Evolutionary conservation across 129 eudicot species (phyloP), one percentile per base, ranked within the genome.

Genomic region (Deinandra increscens): DNA sequence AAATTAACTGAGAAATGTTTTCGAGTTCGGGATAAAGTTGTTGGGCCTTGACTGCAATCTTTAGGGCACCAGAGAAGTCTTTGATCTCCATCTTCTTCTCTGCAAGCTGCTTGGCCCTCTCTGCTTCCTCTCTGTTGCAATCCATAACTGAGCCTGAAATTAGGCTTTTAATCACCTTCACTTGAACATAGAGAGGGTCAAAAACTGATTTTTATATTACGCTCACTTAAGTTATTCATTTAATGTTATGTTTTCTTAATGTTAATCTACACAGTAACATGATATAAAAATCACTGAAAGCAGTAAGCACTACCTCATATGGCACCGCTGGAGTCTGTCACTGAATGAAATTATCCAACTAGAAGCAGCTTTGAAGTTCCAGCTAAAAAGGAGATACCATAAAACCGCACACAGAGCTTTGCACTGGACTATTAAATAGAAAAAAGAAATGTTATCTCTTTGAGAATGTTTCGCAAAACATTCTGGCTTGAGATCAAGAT

Each of bases 71-170:
- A 3, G n/a, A 26, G 39, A 84, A 84, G 56, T 87, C 95, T 56
- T 80, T 87, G 31, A 12, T 75, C 60, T 82, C 87, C 87, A 87
- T 79, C 56, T 76, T 84, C 48, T 68, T 74, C 77, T 84, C 89
- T 14, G 95, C 95, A n/a, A 84, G 34, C 29, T 14, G 73, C 59
- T 79, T 84, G 60, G 87, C 87, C 76, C 84, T 71, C 37, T 38
- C 11, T 39, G 95, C 95, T 76, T 87, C 90, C 74, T 84, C 95
- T 80, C 56, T 79, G 78, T 84, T 87, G 83, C 85, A 81, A 18
- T 84, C 94, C 94, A 87, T 87, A 75, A 73, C 55, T 22, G 33
- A 15, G 26, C 29, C 69, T 64, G 15, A 20, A 79, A 58, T 13
- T 50, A 42, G 58, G 76, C 61, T 72, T 58, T 39, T 70, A 46